Percentiles rank a stretch among this genome's conserved stretches.
phyloP scores from a whole-genome alignment of 1,284 basidiomycete species.

The Cryptococcus wingfieldii region DNA sequence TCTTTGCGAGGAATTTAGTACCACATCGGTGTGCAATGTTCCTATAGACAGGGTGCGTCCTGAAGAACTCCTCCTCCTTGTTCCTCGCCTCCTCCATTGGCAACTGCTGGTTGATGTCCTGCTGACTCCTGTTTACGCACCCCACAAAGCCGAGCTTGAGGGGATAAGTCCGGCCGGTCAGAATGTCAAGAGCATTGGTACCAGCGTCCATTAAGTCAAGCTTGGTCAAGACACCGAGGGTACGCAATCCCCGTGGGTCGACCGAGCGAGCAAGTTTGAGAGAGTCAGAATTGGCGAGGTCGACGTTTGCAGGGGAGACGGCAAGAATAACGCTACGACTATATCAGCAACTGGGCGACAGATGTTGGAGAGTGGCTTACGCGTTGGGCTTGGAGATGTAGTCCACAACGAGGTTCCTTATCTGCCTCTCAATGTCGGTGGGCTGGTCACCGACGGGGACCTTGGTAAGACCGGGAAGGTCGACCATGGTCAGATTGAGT shows the following conservation, averaged over 20 bases:
- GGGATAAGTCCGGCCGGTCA: slow-evolving; percentile 94
- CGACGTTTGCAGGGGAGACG: slow-evolving; percentile 94
- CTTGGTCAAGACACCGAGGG: slow-evolving; percentile 94
- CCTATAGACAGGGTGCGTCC: slow-evolving; percentile 80
- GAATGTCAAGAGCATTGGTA: slow-evolving; percentile 92
- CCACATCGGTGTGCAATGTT: slow-evolving; percentile 98
- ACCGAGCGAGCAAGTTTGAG: slow-evolving; percentile 93
- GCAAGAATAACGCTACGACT: slow-evolving; percentile 80
- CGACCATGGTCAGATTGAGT: slow-evolving; percentile 90
- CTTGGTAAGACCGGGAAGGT: slow-evolving; percentile 94
- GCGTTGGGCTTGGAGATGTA: slow-evolving; percentile 97
- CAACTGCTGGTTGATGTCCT: slow-evolving; percentile 91
- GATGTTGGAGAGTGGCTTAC: slow-evolving; percentile 51
- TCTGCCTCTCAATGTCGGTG: slow-evolving; percentile 93
- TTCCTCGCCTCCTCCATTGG: slow-evolving; percentile 78
- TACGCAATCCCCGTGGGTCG: slow-evolving; percentile 91
- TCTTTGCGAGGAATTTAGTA: slow-evolving; percentile 90
- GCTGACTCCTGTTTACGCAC: slow-evolving; percentile 93
- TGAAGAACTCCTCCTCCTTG: slow-evolving; percentile 89
- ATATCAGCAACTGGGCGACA: background rate
- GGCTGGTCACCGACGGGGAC: slow-evolving; percentile 67
- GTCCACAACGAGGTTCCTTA: slow-evolving; percentile 85
- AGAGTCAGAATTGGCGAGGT: slow-evolving; percentile 96
- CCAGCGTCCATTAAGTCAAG: slow-evolving; percentile 98
- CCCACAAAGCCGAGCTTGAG: slow-evolving; percentile 98